Evolutionary conservation across 1,139 yeast species (phyloP), one percentile per base, ranked within the genome.

Genomic region (Sugiyamaella grinbergsii): DNA sequence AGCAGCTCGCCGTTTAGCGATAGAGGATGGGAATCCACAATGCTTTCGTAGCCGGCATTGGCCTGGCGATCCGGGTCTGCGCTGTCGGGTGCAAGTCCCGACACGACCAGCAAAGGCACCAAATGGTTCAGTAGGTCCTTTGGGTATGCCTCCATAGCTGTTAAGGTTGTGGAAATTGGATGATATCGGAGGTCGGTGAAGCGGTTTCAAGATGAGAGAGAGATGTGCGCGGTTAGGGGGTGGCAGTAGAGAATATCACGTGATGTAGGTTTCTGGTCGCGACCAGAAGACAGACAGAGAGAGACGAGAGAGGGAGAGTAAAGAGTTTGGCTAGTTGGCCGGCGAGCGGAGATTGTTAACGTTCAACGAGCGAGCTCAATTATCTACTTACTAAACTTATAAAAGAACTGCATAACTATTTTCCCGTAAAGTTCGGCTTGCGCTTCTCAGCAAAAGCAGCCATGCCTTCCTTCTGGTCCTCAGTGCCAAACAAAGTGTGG

Each of bases 401-500:
- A n/a, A n/a, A n/a, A n/a, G n/a, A n/a, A n/a, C n/a, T n/a, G n/a
- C n/a, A n/a, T n/a, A 24, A 24, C 52, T 68, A 69, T 52, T 68
- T 60, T 40, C 69, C 68, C 32, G 60, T 63, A 62, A 72, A 76
- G 4, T 62, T 60, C 3, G 80, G 69, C 59, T 64, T 66, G 53
- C 80, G 68, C 67, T 76, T 76, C 60, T 73, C 78, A 24, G 71
- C 67, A 60, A 77, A 77, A 4, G 81, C 81, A 31, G 66, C 54
- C 80, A 77, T 76, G 20, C 81, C 81, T 61, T 77, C 81, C 60
- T 65, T 66, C 57, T 77, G 80, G 57, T 77, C 81, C 47, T 59
- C 53, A 18, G 75, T 66, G 5, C 77, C 78, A 54, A 76, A 76
- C 43, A 76, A 59, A 1, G 70, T 62, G 55, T 75, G 76, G 71